Percentiles rank a stretch among this genome's conserved stretches.
phyloP scores from a whole-genome alignment of 768 basidiomycete species.

The Boletus coccyginus region DNA sequence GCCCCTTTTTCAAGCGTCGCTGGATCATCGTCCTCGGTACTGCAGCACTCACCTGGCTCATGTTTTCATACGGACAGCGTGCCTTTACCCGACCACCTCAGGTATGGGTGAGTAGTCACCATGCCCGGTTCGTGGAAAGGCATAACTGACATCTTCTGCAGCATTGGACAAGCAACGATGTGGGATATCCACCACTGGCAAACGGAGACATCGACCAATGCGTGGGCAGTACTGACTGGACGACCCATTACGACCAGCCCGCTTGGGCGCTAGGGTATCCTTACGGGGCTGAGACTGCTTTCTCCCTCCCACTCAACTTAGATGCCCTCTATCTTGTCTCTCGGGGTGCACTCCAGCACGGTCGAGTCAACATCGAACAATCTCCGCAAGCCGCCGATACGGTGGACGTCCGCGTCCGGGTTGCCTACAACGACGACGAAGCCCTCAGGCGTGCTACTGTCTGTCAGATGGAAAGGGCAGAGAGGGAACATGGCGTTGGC shows the following conservation, averaged over 20 bases:
- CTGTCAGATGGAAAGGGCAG: constrained; percentile 28
- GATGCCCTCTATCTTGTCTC: constrained; percentile 32
- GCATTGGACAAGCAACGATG: not conserved
- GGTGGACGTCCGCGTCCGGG: constrained; percentile 30
- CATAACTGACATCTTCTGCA: constrained; percentile 1
- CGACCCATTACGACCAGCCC: constrained; percentile 23
- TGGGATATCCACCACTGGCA: not conserved
- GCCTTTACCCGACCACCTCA: not conserved
- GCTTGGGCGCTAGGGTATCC: constrained; percentile 19
- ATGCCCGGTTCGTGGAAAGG: not conserved
- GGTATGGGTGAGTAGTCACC: constrained; percentile 7
- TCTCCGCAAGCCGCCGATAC: constrained; percentile 27
- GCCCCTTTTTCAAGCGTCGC: constrained; percentile 9
- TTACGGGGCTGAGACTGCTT: constrained; percentile 24
- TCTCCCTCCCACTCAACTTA: constrained; percentile 31
- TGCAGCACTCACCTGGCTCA: constrained; percentile 13
- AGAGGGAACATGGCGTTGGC: constrained; percentile 29
- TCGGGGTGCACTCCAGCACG: constrained; percentile 27
- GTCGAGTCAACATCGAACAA: constrained; percentile 28
- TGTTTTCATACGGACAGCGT: constrained; percentile 4
- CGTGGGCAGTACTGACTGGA: constrained; percentile 20
- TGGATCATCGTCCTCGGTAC: constrained; percentile 6
- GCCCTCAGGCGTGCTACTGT: constrained; percentile 25
- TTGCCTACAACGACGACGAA: constrained; percentile 17
- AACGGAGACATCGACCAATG: constrained; percentile 13